Conservation (phyloP, 2,329 filamentous ascomycete species). For the Ceratocystis ficicola region DNA sequence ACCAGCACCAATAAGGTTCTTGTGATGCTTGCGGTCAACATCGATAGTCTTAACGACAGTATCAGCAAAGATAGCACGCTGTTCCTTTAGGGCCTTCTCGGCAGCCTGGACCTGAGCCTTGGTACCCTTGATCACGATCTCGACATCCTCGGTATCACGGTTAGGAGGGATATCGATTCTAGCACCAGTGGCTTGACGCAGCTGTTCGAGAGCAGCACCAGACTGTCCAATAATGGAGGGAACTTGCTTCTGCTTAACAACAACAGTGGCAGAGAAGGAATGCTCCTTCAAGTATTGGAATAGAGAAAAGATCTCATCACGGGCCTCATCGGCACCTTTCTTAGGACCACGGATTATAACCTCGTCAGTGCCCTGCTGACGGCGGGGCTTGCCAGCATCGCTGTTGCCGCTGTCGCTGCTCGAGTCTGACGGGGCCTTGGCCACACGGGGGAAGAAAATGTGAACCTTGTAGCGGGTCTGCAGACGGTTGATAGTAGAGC, state of each 20-base stretch:
- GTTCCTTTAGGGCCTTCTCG: constrained; percentile 79
- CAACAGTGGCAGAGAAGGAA: constrained; percentile 64
- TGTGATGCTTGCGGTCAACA: constrained; percentile 90
- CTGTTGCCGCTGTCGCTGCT: constrained; percentile 59
- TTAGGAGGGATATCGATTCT: constrained; percentile 84
- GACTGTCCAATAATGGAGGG: constrained; percentile 88
- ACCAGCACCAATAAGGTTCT: constrained; percentile 73
- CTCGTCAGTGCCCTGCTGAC: constrained; percentile 72
- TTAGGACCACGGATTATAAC: constrained; percentile 84
- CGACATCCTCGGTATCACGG: constrained; percentile 61
- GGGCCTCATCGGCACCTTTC: constrained; percentile 81
- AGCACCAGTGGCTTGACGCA: constrained; percentile 72
- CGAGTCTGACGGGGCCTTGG: constrained; percentile 38
- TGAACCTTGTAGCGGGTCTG: constrained; percentile 88
- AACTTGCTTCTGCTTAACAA: constrained; percentile 81
- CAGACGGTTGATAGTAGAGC: constrained; percentile 77
- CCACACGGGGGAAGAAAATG: constrained; percentile 75
- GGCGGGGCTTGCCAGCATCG: constrained; percentile 52
- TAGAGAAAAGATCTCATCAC: constrained; percentile 79
- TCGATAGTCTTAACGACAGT: constrained; percentile 76
- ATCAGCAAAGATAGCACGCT: constrained; percentile 75
- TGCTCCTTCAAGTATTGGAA: constrained; percentile 85
- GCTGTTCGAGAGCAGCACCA: constrained; percentile 78
- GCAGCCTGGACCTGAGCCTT: constrained; percentile 83
- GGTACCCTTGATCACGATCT: constrained; percentile 85